These are phyloP conservation scores for Wickerhamiella azyma DNA, from an alignment of 805 yeast genomes.

Conservation along the genomic window DNA sequence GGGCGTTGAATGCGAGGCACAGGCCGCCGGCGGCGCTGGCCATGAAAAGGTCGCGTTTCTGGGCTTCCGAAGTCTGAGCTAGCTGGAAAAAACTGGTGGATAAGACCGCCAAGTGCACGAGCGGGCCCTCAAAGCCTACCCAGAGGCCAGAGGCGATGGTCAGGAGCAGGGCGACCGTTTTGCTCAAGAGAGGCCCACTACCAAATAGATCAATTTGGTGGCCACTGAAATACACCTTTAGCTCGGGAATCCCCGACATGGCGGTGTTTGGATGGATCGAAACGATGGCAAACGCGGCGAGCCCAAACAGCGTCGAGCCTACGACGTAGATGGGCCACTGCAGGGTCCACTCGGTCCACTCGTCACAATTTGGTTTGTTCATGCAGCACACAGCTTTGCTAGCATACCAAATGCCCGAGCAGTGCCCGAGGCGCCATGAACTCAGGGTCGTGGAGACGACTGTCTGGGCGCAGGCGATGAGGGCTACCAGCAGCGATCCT, in stretches of 20 bases:
- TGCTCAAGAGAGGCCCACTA: slow-evolving; percentile 37
- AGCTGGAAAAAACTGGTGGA: slow-evolving; percentile 21
- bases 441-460: neutral
- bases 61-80: slow-evolving; percentile 12
- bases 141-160: slow-evolving; percentile 67
- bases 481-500: neutral
- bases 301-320: slow-evolving; percentile 30
- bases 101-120: slow-evolving; percentile 58
- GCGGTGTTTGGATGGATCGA: slow-evolving; percentile 29
- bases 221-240: slow-evolving; percentile 56
- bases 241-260: slow-evolving; percentile 61
- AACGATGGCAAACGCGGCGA: slow-evolving; percentile 27
- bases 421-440: slow-evolving; percentile 6
- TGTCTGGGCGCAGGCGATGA: neutral
- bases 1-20: slow-evolving; percentile 73
- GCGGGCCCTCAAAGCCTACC: slow-evolving; percentile 80
- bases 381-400: slow-evolving; percentile 4
- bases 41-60: slow-evolving; percentile 47
- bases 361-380: neutral
- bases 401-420: slow-evolving; percentile 9
- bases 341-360: slow-evolving; percentile 15
- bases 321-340: slow-evolving; percentile 29
- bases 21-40: slow-evolving; percentile 79
- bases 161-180: slow-evolving; percentile 44
- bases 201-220: slow-evolving; percentile 43